Evolutionary conservation across 108 stramenopile species (phyloP).

Genomic region (Cyclotella baltica): DNA sequence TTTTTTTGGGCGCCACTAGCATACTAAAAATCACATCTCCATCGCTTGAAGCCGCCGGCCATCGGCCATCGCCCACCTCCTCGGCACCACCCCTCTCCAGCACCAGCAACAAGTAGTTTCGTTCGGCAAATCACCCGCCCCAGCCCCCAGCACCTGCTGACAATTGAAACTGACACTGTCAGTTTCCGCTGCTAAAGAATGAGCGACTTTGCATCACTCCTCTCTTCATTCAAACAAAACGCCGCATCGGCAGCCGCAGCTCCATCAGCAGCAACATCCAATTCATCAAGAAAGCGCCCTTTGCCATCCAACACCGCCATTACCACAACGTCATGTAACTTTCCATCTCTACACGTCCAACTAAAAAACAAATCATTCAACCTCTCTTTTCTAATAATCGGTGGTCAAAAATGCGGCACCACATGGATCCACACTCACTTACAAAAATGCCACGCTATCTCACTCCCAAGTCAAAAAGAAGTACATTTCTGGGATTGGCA

Average conservation of each 20-base stretch:
- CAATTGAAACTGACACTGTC: neutral
- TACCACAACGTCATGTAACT: neutral
- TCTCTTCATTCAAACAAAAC: conserved; percentile 15
- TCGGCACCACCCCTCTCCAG: too few species aligned
- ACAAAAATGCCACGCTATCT: conserved; percentile 35
- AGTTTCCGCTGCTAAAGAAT: neutral
- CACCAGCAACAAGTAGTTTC: too few species aligned
- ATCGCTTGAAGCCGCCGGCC: too few species aligned
- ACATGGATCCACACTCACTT: conserved; percentile 67
- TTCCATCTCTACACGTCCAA: neutral
- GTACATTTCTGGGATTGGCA: conserved; percentile 77
- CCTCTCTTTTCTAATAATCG: conserved; percentile 58
- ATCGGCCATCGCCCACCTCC: too few species aligned
- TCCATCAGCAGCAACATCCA: neutral
- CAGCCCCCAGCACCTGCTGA: neutral
- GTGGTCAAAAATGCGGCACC: conserved; percentile 68
- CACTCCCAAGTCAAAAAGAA: conserved; percentile 53
- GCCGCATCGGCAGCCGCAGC: neutral
- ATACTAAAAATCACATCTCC: too few species aligned
- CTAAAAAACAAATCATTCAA: conserved; percentile 13
- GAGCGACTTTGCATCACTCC: conserved; percentile 26
- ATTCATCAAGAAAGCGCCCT: conserved; percentile 22
- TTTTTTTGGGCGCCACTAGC: too few species aligned
- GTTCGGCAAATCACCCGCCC: too few species aligned
- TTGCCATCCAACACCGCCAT: conserved; percentile 1